Percentiles rank a stretch among this genome's conserved stretches.
These are phyloP conservation scores for Curvularia verruculosa DNA, from an alignment of 2,329 filamentous ascomycete genomes.

Conservation along the genomic window DNA sequence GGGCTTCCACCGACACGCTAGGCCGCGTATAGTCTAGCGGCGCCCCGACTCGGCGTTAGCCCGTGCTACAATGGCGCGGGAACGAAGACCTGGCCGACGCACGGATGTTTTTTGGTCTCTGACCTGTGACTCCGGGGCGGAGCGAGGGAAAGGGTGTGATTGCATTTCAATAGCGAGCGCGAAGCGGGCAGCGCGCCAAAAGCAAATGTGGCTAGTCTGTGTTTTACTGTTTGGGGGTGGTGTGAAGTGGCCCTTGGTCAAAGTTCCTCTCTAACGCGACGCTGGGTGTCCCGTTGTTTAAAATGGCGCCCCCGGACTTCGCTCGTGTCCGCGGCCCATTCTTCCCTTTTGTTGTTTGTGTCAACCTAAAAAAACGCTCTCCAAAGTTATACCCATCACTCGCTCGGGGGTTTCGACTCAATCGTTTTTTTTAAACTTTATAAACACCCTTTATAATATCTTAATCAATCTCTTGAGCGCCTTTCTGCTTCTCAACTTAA, in stretches of 20 bases:
- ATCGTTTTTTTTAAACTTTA: background rate
- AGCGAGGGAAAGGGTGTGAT: background rate
- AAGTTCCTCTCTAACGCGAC: background rate
- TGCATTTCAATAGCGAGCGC: background rate
- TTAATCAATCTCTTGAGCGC: background rate
- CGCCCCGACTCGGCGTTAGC: background rate
- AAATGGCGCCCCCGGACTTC: background rate
- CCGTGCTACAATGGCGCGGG: background rate
- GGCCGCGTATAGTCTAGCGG: too few species aligned
- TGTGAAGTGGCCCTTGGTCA: too few species aligned
- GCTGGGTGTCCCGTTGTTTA: background rate
- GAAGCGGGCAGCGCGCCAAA: background rate
- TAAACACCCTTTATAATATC: conserved; percentile 1
- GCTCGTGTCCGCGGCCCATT: background rate
- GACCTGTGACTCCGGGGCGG: background rate
- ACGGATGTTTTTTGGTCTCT: background rate
- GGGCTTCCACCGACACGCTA: background rate
- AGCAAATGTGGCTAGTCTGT: conserved; percentile 1
- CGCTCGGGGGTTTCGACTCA: conserved; percentile 1
- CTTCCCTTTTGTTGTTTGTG: background rate
- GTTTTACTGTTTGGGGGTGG: background rate
- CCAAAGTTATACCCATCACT: conserved; percentile 2
- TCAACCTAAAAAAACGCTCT: background rate
- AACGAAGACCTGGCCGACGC: background rate
- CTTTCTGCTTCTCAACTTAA: background rate